Evolutionary conservation across 2,329 filamentous ascomycete species (phyloP).

Genomic region (Ceratocystiopsis minuta): DNA sequence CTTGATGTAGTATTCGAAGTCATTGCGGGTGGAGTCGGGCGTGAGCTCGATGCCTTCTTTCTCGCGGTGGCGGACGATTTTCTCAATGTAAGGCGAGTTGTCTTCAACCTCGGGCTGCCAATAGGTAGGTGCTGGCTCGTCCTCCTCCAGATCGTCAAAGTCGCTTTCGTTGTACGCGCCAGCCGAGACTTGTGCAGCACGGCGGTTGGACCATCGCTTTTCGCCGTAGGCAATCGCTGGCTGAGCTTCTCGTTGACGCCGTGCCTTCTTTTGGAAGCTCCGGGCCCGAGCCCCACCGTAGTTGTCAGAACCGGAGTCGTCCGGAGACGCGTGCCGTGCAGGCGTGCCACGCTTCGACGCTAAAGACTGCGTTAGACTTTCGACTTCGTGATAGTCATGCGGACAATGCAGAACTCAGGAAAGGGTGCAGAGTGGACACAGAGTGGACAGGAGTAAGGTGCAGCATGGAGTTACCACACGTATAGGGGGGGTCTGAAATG

Average conservation of each 20-base stretch:
- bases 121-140: slow-evolving; percentile 50
- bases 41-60: slow-evolving; percentile 47
- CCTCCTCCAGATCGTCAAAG: slow-evolving; percentile 45
- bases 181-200: slow-evolving; percentile 53
- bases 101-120: slow-evolving; percentile 55
- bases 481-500: background rate
- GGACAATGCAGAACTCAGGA: no score
- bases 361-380: slow-evolving; percentile 12
- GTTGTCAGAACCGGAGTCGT: slow-evolving; percentile 53
- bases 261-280: slow-evolving; percentile 56
- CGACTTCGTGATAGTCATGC: no score
- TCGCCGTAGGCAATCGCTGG: slow-evolving; percentile 52
- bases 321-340: slow-evolving; percentile 31
- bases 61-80: slow-evolving; percentile 71
- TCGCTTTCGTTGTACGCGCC: slow-evolving; percentile 50
- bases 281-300: slow-evolving; percentile 63
- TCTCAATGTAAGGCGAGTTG: slow-evolving; percentile 71
- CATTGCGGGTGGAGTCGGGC: slow-evolving; percentile 42
- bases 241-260: slow-evolving; percentile 50
- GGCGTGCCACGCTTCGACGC: slow-evolving; percentile 44
- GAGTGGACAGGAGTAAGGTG: background rate
- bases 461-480: background rate
- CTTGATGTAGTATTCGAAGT: slow-evolving; percentile 88
- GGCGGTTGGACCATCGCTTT: slow-evolving; percentile 80
- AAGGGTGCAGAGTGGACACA: background rate